Base-by-base conservation (phyloP, 2,329 filamentous ascomycete genomes). In the Aspergillus amoenus region DNA sequence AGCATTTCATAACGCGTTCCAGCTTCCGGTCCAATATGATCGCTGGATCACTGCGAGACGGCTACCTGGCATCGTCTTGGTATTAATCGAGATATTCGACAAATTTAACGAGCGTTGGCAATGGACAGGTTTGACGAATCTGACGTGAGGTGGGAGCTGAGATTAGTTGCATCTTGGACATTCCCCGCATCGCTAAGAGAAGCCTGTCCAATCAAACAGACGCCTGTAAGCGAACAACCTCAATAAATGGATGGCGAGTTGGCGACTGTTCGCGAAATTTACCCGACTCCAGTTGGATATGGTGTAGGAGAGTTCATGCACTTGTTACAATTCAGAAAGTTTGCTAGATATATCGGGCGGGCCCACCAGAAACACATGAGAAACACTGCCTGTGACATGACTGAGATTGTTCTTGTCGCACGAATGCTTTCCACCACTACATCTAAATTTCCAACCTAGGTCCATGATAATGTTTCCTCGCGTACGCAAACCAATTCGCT, bases 401-500 rank as follows among this genome's bases (percentile, higher is more conserved):
- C 27, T 30, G 27, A 30, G 27, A 37, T 37, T 13, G 13, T 37
- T 15, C 13, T 37, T 4, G 15, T 37, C 15, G 6, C 34, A 37
- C 34, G 13, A 37, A n/a, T n/a, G 34, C 34, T 37, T 13, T 13
- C 5, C 6, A 37, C 34, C 12, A 5, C 34, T 37, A 34, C 34
- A n/a, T 24, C 9, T 13, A 49, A 32, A 49, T 39, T 12, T 66
- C 64, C 52, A 65, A 52, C 15, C 61, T 55, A n/a, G 64, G 64
- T 17, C 64, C 64, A 46, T 64, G 63, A 56, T 65, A 66, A 49
- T 59, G 52, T 15, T 41, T 48, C 53, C 55, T 53, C 11, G 64
- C 64, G 45, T 65, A 64, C 2, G 39, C 57, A 22, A 61, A 64
- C 63, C 63, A 66, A 41, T 65, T 65, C 44, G 12, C 58, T 3